Base-by-base conservation (phyloP, 169 alveolate genomes). In the Eimeria acervulina region DNA sequence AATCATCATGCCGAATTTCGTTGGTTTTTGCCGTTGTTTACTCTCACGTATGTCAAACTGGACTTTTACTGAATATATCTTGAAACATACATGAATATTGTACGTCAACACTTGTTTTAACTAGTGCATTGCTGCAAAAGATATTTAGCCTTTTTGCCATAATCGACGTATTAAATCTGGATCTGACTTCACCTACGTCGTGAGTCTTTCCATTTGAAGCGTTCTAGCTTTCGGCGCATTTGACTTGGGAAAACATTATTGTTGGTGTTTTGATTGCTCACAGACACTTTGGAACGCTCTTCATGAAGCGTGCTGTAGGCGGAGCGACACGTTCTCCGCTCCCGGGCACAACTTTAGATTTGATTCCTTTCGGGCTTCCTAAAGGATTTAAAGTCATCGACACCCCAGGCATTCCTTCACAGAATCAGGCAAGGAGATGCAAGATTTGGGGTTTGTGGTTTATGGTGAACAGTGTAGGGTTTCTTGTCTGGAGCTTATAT, bases 291-390 rank as follows among this genome's bases (percentile, higher is more conserved):
- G 97, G 97, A 36, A 95, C 96, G 28, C 55, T 90, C 10, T 52
- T 68, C 74, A 33, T 70, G 85, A 90, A 91, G 61, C 89, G 96
- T n/a, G 96, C 93, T 13, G 63, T 76, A 33, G 99, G 99, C 10
- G 99, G 99, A 28, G 98, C 97, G 40, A 98, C 99, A 2, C 96
- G 98, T 61, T 98, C 99, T 5, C 97, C 98, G 28, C 95, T 98
- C 10, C 99, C 99, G 0, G 98, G 98, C 66, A 98, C 99, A 33
- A 98, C 99, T 13, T 94, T 98, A 96, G 97, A 97, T 93, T 97
- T 97, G 88, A 87, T 98, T 36, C 97, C 98, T 13, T 98, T 98
- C 72, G 98, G 98, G 23, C 97, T 98, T 66, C 98, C 97, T n/a
- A 96, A 96, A 59, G 98, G 98, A 44, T 96, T 97, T 93, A 97